Evolutionary conservation across 805 yeast genomes (phyloP).

Genomic region (Yamadazyma olivae): DNA sequence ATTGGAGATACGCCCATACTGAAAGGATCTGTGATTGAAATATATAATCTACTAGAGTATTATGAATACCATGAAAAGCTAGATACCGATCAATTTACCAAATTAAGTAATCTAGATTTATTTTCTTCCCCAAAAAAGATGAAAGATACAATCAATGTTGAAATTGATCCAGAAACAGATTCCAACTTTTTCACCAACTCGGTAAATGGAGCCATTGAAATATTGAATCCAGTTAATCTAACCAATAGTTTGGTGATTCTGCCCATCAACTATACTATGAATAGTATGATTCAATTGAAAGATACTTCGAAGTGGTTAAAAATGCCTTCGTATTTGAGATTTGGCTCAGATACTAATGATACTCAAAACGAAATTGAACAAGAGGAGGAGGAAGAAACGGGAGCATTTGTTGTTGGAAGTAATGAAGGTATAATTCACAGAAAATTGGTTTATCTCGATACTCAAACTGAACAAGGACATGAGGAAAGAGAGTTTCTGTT

Average conservation of each 20-base stretch:
- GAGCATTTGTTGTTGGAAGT: constrained; percentile 25
- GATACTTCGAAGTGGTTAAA: constrained; percentile 15
- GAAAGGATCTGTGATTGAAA: constrained; percentile 15
- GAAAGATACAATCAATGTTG: constrained; percentile 12
- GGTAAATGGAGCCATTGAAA: constrained; percentile 21
- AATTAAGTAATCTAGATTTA: constrained; percentile 14
- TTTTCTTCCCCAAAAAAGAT: constrained; percentile 11
- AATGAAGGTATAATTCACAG: constrained; percentile 16
- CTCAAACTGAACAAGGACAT: constrained; percentile 4
- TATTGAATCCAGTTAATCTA: constrained; percentile 31
- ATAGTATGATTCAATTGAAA: constrained; percentile 22
- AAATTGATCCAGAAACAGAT: constrained; percentile 8
- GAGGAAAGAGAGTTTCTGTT: constrained; percentile 26
- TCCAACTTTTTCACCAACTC: constrained; percentile 6
- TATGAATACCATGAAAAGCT: constrained; percentile 26
- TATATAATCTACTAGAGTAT: constrained; percentile 32
- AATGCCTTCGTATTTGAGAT: constrained; percentile 17
- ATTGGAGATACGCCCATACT: constrained; percentile 3
- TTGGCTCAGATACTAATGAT: constrained; percentile 1
- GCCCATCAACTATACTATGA: constrained; percentile 36
- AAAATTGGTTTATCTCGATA: constrained; percentile 24
- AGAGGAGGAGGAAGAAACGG: constrained; percentile 15
- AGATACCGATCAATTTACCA: constrained; percentile 14
- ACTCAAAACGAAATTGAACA: constrained; percentile 9
- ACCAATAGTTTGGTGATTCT: constrained; percentile 35